Conservation (phyloP, 352 stramenopile species). For the Blastocystis hominis region DNA sequence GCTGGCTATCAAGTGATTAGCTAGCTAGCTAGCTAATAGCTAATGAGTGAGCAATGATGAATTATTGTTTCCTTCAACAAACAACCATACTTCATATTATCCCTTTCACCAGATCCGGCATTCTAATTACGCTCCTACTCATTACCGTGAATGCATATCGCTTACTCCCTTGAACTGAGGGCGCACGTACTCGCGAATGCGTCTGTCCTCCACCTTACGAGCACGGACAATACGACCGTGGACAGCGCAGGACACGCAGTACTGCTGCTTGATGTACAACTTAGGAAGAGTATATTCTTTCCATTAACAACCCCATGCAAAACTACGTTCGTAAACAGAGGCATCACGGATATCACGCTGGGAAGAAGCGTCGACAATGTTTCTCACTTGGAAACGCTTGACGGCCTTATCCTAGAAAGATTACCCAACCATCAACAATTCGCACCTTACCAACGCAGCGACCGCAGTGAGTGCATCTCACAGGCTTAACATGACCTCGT, state of each 20-base stretch:
- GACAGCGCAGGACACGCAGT: constrained; percentile 95
- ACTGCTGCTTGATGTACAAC: constrained; percentile 99
- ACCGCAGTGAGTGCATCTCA: constrained; percentile 41
- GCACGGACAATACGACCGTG: constrained; percentile 97
- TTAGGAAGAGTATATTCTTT: constrained; percentile 92
- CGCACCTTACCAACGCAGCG: constrained; percentile 41
- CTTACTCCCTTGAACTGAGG: constrained; percentile 56
- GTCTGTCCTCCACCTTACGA: constrained; percentile 80
- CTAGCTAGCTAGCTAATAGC: not conserved
- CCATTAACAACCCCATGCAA: not conserved
- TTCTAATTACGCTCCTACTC: constrained; percentile 45
- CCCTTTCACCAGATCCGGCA: constrained; percentile 25
- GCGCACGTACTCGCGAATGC: constrained; percentile 72
- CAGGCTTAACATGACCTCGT: constrained; percentile 54
- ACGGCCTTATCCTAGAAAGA: constrained; percentile 52
- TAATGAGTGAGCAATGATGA: not conserved
- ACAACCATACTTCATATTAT: constrained; percentile 34
- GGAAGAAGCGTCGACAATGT: constrained; percentile 81
- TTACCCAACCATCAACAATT: not conserved
- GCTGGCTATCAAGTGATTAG: not conserved
- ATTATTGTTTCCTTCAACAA: not conserved
- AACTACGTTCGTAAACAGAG: constrained; percentile 79
- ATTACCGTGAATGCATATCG: not conserved
- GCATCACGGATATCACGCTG: constrained; percentile 95
- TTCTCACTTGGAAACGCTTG: constrained; percentile 64